Evolutionary conservation across 768 basidiomycete species (phyloP), one percentile per base, ranked within the genome.

Genomic region (Trametopsis cervina): DNA sequence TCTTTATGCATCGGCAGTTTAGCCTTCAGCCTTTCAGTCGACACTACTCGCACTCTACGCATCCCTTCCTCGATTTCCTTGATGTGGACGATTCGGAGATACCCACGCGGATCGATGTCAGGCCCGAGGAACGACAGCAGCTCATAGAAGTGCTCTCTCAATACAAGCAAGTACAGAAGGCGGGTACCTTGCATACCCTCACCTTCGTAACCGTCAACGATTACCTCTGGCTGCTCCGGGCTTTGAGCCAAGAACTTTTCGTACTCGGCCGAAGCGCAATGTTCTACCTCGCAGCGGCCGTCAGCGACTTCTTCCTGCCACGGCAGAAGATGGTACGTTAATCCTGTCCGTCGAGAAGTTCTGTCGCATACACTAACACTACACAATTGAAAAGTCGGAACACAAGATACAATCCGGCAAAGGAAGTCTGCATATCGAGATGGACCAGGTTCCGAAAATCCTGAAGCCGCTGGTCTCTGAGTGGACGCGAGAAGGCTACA

Each of bases 321-420:
- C 75, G 80, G 48, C 86, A 94, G 60, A 86, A 81, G 63, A 80
- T 98, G 83, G 95, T 90, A 51, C 52, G 83, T 72, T 25, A 20
- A 17, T 44, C 38, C n/a, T n/a, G n/a, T 40, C 18, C 20, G 7
- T 15, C 29, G 7, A 33, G 29, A 7, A 33, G 15, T 33, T 33
- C 29, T 33, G 9, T 33, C 17, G 6, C 38, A 21, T 22, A 21
- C 20, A 20, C 27, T 20, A 15, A 15, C 12, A 4, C 2, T 39
- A 2, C 39, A 10, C 10, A 36, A 9, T 18, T 4, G 10, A 15
- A 29, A 26, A 9, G 95, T 86, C 91, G 1, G 92, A 91, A 67
- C 96, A 99, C 69, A 99, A 99, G 70, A 98, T 99, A 29, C 95
- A 98, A 60, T 96, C 93, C 0, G 89, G 90, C 23, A 93, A 95